A percentile compares a stretch with the other conserved stretches of the same genome.
Evolutionary conservation across 2,329 filamentous ascomycete species (phyloP).

Genomic region (Botrytis paeoniae): DNA sequence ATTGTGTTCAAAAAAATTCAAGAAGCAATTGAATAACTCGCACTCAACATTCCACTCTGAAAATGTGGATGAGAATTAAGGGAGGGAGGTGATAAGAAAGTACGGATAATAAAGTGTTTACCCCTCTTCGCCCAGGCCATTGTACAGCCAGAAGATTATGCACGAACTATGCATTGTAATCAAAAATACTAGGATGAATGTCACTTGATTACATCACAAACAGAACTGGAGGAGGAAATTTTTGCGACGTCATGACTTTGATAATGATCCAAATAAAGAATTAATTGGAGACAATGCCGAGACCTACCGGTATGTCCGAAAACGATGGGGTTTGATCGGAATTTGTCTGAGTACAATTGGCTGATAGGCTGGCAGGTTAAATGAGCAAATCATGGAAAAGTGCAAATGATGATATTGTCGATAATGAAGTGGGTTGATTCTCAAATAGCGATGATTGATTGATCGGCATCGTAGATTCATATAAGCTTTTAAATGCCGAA

Average conservation of each 20-base stretch:
- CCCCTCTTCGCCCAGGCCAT: neutral
- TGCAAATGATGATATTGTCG: neutral
- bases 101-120: neutral
- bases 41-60: neutral
- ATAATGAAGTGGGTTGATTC: neutral
- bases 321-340: neutral
- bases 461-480: neutral
- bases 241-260: neutral
- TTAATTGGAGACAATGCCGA: neutral
- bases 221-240: neutral
- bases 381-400: neutral
- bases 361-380: neutral
- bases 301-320: neutral
- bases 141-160: neutral
- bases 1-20: neutral
- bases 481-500: slow-evolving; percentile 2
- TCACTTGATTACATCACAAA: neutral
- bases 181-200: neutral
- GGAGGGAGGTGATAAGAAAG: neutral
- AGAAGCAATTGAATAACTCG: neutral
- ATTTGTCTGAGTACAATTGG: neutral
- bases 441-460: neutral
- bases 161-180: slow-evolving; percentile 10
- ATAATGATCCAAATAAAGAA: neutral
- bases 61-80: neutral